Evolutionary conservation across 1,139 yeast species (phyloP).

Genomic region (Geotrichum restrictum): DNA sequence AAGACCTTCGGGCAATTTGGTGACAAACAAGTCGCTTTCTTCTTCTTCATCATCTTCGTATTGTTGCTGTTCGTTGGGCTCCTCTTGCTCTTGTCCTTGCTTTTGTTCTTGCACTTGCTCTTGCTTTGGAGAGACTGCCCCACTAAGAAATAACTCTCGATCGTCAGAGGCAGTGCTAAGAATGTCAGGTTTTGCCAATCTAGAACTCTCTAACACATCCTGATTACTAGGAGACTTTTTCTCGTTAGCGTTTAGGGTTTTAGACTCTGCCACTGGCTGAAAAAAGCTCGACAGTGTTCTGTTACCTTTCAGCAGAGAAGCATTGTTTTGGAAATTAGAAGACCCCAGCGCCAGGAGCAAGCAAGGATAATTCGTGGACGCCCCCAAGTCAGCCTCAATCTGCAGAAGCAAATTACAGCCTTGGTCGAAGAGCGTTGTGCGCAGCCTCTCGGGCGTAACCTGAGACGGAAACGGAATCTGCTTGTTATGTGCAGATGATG

Average conservation of each 20-base stretch:
- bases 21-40: constrained; percentile 22
- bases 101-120: no score
- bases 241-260: background rate
- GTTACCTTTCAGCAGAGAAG: constrained; percentile 4
- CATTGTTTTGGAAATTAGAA: constrained; percentile 21
- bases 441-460: constrained; percentile 25
- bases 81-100: background rate
- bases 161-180: no score
- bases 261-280: constrained; percentile 1
- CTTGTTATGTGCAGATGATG: constrained; percentile 24
- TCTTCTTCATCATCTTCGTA: constrained; percentile 21
- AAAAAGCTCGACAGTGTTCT: constrained; percentile 14
- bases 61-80: background rate
- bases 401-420: constrained; percentile 32
- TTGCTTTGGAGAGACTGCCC: background rate
- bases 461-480: constrained; percentile 26
- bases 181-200: no score
- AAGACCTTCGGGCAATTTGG: constrained; percentile 11
- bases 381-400: constrained; percentile 25
- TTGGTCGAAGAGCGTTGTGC: constrained; percentile 28
- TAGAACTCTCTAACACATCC: no score
- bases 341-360: constrained; percentile 25
- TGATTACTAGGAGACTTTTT: background rate
- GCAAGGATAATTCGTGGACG: constrained; percentile 24
- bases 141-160: no score